phyloP scores from a whole-genome alignment of 2,329 filamentous ascomycete species.

The Dactylellina sp. region DNA sequence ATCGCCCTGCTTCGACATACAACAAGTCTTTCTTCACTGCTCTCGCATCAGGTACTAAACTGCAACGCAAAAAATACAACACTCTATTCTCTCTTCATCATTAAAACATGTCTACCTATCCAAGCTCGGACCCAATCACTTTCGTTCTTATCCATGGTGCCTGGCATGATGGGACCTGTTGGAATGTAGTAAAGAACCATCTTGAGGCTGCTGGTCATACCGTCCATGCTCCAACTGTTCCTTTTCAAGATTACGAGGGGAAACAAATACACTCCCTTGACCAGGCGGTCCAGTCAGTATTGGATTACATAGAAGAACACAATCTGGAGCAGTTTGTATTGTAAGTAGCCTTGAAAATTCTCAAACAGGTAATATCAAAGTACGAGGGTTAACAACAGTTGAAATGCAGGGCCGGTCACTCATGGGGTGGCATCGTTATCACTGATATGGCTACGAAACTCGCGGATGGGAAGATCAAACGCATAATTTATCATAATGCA shows the following conservation, averaged over 20 bases:
- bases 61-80: not conserved
- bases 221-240: conserved; percentile 33
- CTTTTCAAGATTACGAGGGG: conserved; percentile 19
- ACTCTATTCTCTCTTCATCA: not conserved
- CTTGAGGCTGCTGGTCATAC: conserved; percentile 45
- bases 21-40: too few relatives aligned
- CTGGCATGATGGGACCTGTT: conserved; percentile 37
- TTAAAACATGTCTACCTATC: conserved; percentile 12
- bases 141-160: conserved; percentile 46
- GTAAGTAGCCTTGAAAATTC: too few relatives aligned
- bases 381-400: not conserved
- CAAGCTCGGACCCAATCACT: conserved; percentile 26
- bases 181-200: conserved; percentile 24
- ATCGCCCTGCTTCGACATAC: too few relatives aligned
- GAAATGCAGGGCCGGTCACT: conserved; percentile 38
- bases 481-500: conserved; percentile 44
- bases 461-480: conserved; percentile 38
- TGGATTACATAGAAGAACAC: conserved; percentile 40
- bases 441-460: conserved; percentile 37
- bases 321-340: conserved; percentile 35
- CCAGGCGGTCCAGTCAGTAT: conserved; percentile 7
- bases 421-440: conserved; percentile 42
- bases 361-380: too few relatives aligned
- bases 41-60: too few relatives aligned
- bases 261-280: conserved; percentile 29